A percentile compares a stretch with the other conserved stretches of the same genome.
phyloP scores from a whole-genome alignment of 768 basidiomycete genomes.

The Tulasnella sp. region DNA sequence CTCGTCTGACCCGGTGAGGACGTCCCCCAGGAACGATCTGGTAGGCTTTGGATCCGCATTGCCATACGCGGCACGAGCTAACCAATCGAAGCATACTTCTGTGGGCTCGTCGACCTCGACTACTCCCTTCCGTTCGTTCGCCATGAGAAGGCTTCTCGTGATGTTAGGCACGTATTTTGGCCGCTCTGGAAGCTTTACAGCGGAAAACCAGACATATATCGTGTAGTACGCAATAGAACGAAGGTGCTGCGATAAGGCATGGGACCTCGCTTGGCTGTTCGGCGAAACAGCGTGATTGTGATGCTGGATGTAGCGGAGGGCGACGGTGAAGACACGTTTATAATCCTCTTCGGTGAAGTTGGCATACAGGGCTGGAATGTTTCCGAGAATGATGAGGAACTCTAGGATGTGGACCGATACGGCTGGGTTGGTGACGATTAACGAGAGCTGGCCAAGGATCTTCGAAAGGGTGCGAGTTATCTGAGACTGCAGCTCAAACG shows the following conservation, averaged over 20 bases:
- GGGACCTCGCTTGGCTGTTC: slow-evolving; percentile 45
- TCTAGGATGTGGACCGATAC: slow-evolving; percentile 96
- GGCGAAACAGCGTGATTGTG: slow-evolving; percentile 58
- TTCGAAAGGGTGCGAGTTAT: slow-evolving; percentile 70
- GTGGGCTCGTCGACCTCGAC: slow-evolving; percentile 75
- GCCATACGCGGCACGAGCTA: slow-evolving; percentile 88
- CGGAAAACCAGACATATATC: slow-evolving; percentile 92
- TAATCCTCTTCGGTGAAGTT: slow-evolving; percentile 90
- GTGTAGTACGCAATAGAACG: slow-evolving; percentile 82
- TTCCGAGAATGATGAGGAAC: slow-evolving; percentile 80
- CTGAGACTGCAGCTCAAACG: slow-evolving; percentile 77
- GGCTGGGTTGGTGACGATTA: slow-evolving; percentile 88
- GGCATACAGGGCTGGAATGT: slow-evolving; percentile 65
- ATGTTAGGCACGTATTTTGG: slow-evolving; percentile 78
- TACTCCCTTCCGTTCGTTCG: slow-evolving; percentile 57
- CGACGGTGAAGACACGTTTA: slow-evolving; percentile 90
- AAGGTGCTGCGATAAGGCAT: slow-evolving; percentile 86
- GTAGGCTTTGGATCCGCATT: slow-evolving; percentile 89
- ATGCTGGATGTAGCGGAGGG: slow-evolving; percentile 85
- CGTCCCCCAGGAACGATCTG: slow-evolving; percentile 65
- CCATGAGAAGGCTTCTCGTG: slow-evolving; percentile 73
- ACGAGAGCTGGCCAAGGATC: slow-evolving; percentile 79
- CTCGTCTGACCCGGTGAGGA: slow-evolving; percentile 44
- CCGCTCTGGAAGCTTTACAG: slow-evolving; percentile 72
- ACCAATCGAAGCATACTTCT: slow-evolving; percentile 97